A percentile compares a stretch with the other conserved stretches of the same genome.
These are phyloP conservation scores for Piper longum DNA, from an alignment of 164 flowering plant genomes.

Conservation along the genomic window DNA sequence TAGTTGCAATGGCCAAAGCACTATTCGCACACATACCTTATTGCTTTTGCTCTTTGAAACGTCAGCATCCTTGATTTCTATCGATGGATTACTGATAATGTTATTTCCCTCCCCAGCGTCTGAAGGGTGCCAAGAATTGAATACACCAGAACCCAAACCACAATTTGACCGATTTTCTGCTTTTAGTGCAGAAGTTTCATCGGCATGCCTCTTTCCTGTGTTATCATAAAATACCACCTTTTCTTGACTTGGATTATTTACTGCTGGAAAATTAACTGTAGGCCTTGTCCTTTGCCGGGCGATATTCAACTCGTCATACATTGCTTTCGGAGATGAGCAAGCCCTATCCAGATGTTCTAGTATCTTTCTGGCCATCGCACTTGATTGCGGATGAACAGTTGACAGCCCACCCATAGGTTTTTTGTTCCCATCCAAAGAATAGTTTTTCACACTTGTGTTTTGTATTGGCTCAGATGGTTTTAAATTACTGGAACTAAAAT, in stretches of 20 bases:
- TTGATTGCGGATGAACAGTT: constrained; percentile 39
- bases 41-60: background rate
- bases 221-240: constrained; percentile 11
- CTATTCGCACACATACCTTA: background rate
- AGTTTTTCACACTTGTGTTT: background rate
- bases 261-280: constrained; percentile 17
- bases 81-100: background rate
- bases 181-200: constrained; percentile 12
- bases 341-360: constrained; percentile 69
- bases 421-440: background rate
- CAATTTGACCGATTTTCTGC: constrained; percentile 13
- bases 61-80: background rate
- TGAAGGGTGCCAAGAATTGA: background rate
- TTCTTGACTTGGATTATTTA: constrained; percentile 10
- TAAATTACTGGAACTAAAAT: background rate
- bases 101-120: background rate
- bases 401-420: constrained; percentile 11
- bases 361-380: constrained; percentile 51
- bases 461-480: background rate
- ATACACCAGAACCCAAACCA: constrained; percentile 2
- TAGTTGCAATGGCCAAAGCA: too few relatives aligned
- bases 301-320: constrained; percentile 45
- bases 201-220: constrained; percentile 8
- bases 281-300: constrained; percentile 35
- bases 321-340: constrained; percentile 46